A percentile compares a stretch with the other conserved stretches of the same genome.
Conservation (phyloP, 2,329 filamentous ascomycete genomes). For the Penicillium expansum region DNA sequence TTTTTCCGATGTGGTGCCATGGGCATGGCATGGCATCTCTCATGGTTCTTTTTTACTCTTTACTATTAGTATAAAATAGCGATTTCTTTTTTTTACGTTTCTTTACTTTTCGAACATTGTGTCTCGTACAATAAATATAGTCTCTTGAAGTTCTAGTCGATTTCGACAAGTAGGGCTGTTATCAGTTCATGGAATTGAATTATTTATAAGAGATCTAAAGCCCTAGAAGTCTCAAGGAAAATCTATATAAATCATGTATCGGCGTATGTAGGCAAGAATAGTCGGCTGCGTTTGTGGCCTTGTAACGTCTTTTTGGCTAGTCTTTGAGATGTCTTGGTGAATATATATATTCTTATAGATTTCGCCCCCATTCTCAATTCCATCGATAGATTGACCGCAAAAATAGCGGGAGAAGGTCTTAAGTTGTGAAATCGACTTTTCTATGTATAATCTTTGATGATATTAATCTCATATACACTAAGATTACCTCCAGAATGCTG, state of each 20-base stretch:
- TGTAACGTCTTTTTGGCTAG: too few relatives aligned
- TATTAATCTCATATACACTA: conserved; percentile 1
- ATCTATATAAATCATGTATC: too few relatives aligned
- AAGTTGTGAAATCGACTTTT: too few relatives aligned
- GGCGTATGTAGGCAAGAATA: too few relatives aligned
- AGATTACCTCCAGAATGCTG: conserved; percentile 6
- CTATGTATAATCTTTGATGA: too few relatives aligned
- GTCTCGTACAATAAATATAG: not conserved
- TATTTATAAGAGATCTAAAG: not conserved
- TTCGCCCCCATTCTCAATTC: too few relatives aligned
- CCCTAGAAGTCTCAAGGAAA: not conserved
- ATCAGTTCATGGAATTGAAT: not conserved
- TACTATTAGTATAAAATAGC: conserved; percentile 22
- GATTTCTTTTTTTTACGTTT: conserved; percentile 12
- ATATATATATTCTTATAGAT: too few relatives aligned
- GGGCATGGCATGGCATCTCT: conserved; percentile 5
- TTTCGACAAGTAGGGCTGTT: not conserved
- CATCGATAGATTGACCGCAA: too few relatives aligned
- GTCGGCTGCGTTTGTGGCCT: too few relatives aligned
- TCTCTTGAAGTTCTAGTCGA: not conserved
- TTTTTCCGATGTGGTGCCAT: conserved; percentile 7
- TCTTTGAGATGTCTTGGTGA: too few relatives aligned
- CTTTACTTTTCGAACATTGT: not conserved
- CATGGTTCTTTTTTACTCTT: conserved; percentile 5
- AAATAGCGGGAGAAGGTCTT: too few relatives aligned